These are phyloP conservation scores for Psidium guajava DNA, from an alignment of 345 rosid genomes.

Conservation along the genomic window DNA sequence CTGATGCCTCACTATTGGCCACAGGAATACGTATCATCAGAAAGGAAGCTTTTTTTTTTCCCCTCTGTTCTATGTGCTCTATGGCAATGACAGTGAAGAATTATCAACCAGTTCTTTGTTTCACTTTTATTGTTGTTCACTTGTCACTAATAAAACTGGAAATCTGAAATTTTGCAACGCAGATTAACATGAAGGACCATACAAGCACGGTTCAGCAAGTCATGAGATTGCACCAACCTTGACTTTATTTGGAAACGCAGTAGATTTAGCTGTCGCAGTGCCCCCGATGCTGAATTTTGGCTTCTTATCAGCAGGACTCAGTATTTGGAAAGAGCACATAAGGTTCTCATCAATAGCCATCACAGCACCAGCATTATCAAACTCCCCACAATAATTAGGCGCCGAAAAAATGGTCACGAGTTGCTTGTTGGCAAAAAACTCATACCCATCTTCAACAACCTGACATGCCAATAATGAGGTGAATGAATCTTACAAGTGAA, in stretches of 20 bases:
- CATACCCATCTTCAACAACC: slow-evolving; percentile 92
- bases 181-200: neutral
- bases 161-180: neutral
- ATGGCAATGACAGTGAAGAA: neutral
- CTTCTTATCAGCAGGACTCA: slow-evolving; percentile 60
- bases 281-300: slow-evolving; percentile 42
- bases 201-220: neutral
- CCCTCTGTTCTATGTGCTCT: neutral
- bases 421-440: slow-evolving; percentile 63
- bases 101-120: neutral
- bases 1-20: neutral
- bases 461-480: slow-evolving; percentile 7
- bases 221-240: slow-evolving; percentile 31
- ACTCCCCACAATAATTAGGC: slow-evolving; percentile 80
- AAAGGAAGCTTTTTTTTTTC: neutral
- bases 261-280: slow-evolving; percentile 28
- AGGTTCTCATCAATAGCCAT: slow-evolving; percentile 64
- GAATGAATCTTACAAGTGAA: neutral
- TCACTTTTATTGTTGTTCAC: neutral
- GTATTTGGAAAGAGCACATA: slow-evolving; percentile 74
- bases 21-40: neutral
- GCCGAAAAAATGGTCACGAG: slow-evolving; percentile 86
- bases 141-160: neutral
- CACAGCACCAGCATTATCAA: slow-evolving; percentile 88
- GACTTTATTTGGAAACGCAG: slow-evolving; percentile 25